Percentiles rank a stretch among this genome's conserved stretches.
Conservation (phyloP, 1,284 basidiomycete genomes). For the Ceratobasidium sp. region DNA sequence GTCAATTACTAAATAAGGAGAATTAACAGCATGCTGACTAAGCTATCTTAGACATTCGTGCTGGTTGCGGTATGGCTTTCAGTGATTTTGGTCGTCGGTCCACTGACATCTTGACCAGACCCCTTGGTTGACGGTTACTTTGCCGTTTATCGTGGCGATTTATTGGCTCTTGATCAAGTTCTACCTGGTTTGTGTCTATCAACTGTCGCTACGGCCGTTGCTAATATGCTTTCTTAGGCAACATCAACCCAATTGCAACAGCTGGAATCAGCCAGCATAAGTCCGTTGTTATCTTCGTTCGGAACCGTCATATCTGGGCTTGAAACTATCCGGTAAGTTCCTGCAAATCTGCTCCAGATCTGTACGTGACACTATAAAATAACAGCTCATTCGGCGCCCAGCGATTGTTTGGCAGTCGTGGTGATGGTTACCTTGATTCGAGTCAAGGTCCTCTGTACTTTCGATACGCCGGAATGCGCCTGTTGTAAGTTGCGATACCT, state of each 20-base stretch:
- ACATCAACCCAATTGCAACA: slow-evolving; percentile 25
- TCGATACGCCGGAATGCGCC: slow-evolving; percentile 21
- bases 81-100: neutral
- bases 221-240: neutral
- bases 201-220: neutral
- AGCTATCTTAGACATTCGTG: neutral
- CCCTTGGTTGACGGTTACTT: neutral
- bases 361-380: neutral
- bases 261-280: slow-evolving; percentile 22
- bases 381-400: slow-evolving; percentile 6
- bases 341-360: too few species aligned
- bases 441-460: slow-evolving; percentile 28
- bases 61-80: neutral
- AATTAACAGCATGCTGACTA: neutral
- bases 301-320: slow-evolving; percentile 23
- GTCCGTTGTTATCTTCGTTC: slow-evolving; percentile 12
- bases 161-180: slow-evolving; percentile 25
- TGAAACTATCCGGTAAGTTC: slow-evolving; percentile 12
- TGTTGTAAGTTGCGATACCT: neutral
- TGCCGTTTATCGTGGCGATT: slow-evolving; percentile 2
- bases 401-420: neutral
- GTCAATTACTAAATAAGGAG: neutral
- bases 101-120: neutral
- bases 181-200: slow-evolving; percentile 5
- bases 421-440: neutral